phyloP scores from a whole-genome alignment of 768 basidiomycete genomes.

The Tylopilus subfusipes region DNA sequence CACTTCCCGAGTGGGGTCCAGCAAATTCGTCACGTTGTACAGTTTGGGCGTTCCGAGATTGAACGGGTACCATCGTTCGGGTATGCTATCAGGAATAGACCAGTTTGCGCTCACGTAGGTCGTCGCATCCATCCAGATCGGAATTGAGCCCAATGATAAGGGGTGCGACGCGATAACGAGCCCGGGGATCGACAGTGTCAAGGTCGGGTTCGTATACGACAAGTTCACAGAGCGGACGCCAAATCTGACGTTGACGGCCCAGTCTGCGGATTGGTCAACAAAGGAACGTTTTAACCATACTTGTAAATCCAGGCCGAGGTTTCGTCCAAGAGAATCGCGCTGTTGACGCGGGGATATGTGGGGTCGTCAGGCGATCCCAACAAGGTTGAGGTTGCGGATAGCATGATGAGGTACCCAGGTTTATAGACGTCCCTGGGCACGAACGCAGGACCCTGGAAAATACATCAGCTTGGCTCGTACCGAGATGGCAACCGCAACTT shows the following conservation, averaged over 20 bases:
- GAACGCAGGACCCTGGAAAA: constrained; percentile 50
- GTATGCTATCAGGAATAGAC: constrained; percentile 43
- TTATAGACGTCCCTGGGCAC: constrained; percentile 54
- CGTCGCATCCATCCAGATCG: constrained; percentile 25
- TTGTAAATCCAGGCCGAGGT: constrained; percentile 54
- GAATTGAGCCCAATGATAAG: constrained; percentile 18
- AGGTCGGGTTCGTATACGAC: constrained; percentile 31
- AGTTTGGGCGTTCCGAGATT: constrained; percentile 54
- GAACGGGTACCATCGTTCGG: constrained; percentile 52
- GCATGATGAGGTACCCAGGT: constrained; percentile 50
- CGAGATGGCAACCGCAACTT: neutral
- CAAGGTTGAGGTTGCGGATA: constrained; percentile 26
- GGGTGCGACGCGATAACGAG: constrained; percentile 39
- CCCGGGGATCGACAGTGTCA: constrained; percentile 47
- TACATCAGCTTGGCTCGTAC: neutral
- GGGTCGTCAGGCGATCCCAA: constrained; percentile 26
- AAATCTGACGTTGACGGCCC: constrained; percentile 54
- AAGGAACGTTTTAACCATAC: constrained; percentile 45
- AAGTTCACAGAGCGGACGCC: constrained; percentile 44
- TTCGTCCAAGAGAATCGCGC: constrained; percentile 47
- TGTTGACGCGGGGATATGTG: constrained; percentile 18
- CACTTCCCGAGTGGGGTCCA: constrained; percentile 29
- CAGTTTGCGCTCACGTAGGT: constrained; percentile 44
- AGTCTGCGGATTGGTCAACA: constrained; percentile 45
- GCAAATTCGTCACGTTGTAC: constrained; percentile 47